A percentile compares a stretch with the other conserved stretches of the same genome.
These are phyloP conservation scores for Tricharina praecox DNA, from an alignment of 495 filamentous ascomycete species.

Conservation along the genomic window DNA sequence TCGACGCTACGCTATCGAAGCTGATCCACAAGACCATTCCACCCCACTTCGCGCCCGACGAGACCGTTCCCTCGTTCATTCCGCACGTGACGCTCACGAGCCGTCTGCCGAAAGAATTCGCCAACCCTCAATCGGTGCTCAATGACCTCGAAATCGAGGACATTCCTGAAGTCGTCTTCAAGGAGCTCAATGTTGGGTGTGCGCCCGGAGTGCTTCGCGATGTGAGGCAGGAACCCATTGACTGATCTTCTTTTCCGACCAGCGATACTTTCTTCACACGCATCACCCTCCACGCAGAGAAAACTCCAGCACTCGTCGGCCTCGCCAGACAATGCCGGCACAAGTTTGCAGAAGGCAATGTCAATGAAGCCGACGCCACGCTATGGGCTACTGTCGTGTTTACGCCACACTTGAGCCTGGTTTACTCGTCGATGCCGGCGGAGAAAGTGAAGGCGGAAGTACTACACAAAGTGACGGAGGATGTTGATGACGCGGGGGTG, in stretches of 20 bases:
- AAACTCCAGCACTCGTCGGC: constrained; percentile 9
- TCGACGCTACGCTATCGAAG: constrained; percentile 10
- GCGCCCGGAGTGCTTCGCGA: too few relatives aligned
- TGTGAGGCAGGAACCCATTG: too few relatives aligned
- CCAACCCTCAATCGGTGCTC: constrained; percentile 12
- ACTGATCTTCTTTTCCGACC: too few relatives aligned
- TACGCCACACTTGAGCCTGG: constrained; percentile 21
- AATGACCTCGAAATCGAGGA: constrained; percentile 7
- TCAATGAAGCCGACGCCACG: constrained; percentile 9
- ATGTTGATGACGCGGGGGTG: constrained; percentile 12
- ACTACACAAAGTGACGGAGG: constrained; percentile 4
- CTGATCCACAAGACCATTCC: constrained; percentile 20
- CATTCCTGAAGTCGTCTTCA: constrained; percentile 9
- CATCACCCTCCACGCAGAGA: constrained; percentile 18
- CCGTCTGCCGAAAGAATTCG: constrained; percentile 10
- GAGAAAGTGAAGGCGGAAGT: constrained; percentile 8
- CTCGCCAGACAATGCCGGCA: constrained; percentile 21
- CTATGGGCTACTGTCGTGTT: constrained; percentile 17
- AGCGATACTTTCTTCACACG: constrained; percentile 24
- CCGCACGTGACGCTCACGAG: constrained; percentile 22
- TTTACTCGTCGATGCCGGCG: constrained; percentile 14
- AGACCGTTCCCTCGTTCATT: constrained; percentile 16
- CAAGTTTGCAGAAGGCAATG: constrained; percentile 14
- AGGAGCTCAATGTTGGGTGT: constrained; percentile 16
- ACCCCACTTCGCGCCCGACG: constrained; percentile 15